Evolutionary conservation across 2,329 filamentous ascomycete genomes (phyloP).

Genomic region (Venturia asperata): DNA sequence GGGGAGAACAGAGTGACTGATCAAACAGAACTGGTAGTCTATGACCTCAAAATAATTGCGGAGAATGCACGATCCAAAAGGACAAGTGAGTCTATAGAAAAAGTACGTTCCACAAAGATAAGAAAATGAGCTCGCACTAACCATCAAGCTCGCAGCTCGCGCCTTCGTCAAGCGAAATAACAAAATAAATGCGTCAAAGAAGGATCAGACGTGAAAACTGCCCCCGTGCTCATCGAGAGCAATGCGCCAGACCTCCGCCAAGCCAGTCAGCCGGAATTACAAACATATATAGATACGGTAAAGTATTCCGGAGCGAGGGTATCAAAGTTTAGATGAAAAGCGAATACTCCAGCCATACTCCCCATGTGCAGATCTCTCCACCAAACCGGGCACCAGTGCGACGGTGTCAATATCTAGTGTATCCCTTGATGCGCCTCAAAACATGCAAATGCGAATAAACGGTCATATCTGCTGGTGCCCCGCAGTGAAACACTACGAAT

Average conservation of each 20-base stretch:
- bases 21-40: no score
- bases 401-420: background rate
- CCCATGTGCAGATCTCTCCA: background rate
- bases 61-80: background rate
- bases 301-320: conserved; percentile 11
- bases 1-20: no score
- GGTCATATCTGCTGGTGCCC: background rate
- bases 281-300: conserved; percentile 4
- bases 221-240: background rate
- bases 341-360: conserved; percentile 2
- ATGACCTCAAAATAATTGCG: no score
- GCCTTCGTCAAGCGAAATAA: background rate
- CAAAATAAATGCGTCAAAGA: background rate
- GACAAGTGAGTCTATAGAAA: background rate
- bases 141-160: background rate
- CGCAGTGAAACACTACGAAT: background rate
- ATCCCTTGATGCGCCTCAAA: background rate
- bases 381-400: background rate
- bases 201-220: background rate
- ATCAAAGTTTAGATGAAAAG: conserved; percentile 13
- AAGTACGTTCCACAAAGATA: background rate
- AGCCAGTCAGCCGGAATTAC: conserved; percentile 10
- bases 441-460: conserved; percentile 1
- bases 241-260: background rate
- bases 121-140: background rate